Conservation (phyloP, 768 basidiomycete species). For the Macrolepiota dolichaula region DNA sequence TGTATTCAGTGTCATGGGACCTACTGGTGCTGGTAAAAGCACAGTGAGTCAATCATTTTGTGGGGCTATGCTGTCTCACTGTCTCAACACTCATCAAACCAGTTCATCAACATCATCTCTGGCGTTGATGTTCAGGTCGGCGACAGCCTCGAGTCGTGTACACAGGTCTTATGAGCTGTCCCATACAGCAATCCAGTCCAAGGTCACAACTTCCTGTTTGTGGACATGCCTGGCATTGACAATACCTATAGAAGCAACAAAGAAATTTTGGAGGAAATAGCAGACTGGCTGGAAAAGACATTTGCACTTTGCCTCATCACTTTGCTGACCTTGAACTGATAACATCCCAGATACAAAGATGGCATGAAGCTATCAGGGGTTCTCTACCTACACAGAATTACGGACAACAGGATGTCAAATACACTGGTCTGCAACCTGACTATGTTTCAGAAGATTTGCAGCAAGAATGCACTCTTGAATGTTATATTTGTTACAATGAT, state of each 20-base stretch:
- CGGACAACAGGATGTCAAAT: conserved; percentile 13
- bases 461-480: not conserved
- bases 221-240: conserved; percentile 22
- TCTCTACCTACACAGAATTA: conserved; percentile 21
- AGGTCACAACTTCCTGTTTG: conserved; percentile 12
- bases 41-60: no score
- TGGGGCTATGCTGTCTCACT: no score
- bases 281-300: conserved; percentile 16
- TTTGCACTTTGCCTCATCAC: not conserved
- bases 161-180: not conserved
- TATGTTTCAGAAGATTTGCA: conserved; percentile 16
- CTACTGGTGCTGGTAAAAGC: no score
- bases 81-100: no score
- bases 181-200: not conserved
- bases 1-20: no score
- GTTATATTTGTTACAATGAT: conserved; percentile 8
- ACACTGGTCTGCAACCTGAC: conserved; percentile 11
- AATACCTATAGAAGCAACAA: conserved; percentile 16
- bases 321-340: not conserved
- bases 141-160: not conserved
- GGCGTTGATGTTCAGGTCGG: not conserved
- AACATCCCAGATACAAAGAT: conserved; percentile 7
- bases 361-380: conserved; percentile 16
- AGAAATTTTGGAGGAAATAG: conserved; percentile 18
- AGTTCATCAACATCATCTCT: no score